Evolutionary conservation across 768 basidiomycete species (phyloP), one percentile per base, ranked within the genome.

Genomic region (Leccinum aurantiacum): DNA sequence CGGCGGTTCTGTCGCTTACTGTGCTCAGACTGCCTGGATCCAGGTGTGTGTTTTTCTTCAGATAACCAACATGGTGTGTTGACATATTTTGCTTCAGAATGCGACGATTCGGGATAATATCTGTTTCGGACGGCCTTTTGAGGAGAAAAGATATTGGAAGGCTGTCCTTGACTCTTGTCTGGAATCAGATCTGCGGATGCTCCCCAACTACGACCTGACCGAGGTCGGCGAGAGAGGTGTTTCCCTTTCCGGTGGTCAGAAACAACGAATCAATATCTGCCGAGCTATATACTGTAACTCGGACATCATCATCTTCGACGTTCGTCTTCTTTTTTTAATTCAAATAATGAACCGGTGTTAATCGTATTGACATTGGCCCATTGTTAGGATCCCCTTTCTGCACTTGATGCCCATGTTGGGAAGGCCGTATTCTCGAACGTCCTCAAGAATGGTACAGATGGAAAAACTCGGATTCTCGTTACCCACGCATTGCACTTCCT

Each of bases 1-100:
- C 66, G 88, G 91, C 57, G 91, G 89, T 0, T 82, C 83, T 9
- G 82, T 93, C 10, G 87, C 86, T 1, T 93, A 95, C 71, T 95
- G 91, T 65, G 86, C 88, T 17, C 95, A 98, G 69, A 87, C 80
- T 46, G 89, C 94, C 13, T 97, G 94, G 93, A 95, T 98, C 59
- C 91, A 94, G 74, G 86, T 83, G 58, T 3, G 27, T 9, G 6
- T 14, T 7, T 17, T 38, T 7, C 37, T 17, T 3, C 59, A 53
- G 25, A 57, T 31, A 17, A 13, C 38, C 22, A 14, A 38, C 22
- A 7, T 25, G 9, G 1, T 10, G 22, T 54, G 59, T 24, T 53
- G 25, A 41, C 54, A 15, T 0, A 4, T 13, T 37, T 37, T 63
- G 47, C 8, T 52, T 33, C 31, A 89, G 85, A 90, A 92, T 71